Conservation (phyloP, 2,329 filamentous ascomycete species). For the Penicillium occitanis region DNA sequence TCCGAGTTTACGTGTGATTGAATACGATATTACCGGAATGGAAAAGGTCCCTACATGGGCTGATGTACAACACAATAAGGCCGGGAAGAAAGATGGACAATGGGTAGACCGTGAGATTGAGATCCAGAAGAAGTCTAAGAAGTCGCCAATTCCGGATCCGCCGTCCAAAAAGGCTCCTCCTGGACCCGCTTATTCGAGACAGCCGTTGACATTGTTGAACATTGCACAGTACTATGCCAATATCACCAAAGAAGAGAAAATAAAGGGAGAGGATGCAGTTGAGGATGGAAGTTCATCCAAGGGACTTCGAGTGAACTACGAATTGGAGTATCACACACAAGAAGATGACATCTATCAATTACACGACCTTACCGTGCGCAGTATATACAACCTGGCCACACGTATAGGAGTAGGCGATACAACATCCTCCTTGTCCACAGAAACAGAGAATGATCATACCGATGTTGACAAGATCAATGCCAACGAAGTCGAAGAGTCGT, state of each 20-base stretch:
- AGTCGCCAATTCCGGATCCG: conserved; percentile 65
- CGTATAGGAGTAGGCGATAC: conserved; percentile 62
- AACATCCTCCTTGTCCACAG: neutral
- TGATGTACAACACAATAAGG: conserved; percentile 14
- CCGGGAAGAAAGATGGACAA: neutral
- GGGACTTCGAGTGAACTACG: conserved; percentile 64
- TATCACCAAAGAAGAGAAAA: conserved; percentile 83
- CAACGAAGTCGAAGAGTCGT: conserved; percentile 18
- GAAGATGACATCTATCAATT: conserved; percentile 73
- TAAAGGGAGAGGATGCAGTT: conserved; percentile 45
- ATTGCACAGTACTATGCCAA: conserved; percentile 95
- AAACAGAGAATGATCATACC: neutral
- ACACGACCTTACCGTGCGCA: conserved; percentile 79
- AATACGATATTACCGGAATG: conserved; percentile 86
- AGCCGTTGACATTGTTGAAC: conserved; percentile 73
- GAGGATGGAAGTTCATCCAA: conserved; percentile 21
- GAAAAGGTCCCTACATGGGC: conserved; percentile 52
- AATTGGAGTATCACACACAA: conserved; percentile 84
- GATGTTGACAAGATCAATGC: neutral
- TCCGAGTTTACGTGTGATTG: conserved; percentile 82
- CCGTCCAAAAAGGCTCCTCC: conserved; percentile 72
- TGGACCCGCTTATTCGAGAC: conserved; percentile 85
- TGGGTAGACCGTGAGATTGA: conserved; percentile 19
- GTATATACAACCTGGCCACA: conserved; percentile 74
- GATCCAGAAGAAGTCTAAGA: conserved; percentile 36